phyloP scores from a whole-genome alignment of 352 stramenopile species.

The Thalassiosira ordinaria region DNA sequence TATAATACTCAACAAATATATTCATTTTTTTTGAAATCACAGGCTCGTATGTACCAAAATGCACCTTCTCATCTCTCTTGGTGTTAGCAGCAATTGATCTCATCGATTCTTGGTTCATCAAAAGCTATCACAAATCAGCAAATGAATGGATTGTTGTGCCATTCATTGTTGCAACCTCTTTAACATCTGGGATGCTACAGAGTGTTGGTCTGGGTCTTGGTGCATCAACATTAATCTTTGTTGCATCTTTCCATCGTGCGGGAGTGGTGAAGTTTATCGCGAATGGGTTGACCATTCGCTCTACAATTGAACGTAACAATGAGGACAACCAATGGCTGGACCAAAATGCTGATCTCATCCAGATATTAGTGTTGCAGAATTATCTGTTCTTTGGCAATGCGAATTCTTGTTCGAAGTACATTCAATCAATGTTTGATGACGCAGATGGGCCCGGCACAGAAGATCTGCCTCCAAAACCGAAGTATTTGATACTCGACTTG shows the following conservation, averaged over 20 bases:
- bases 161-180: conserved; percentile 65
- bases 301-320: conserved; percentile 68
- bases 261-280: conserved; percentile 79
- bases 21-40: too few species aligned
- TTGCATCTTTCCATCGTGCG: conserved; percentile 65
- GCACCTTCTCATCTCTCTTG: conserved; percentile 73
- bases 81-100: conserved; percentile 72
- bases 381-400: conserved; percentile 84
- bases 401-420: conserved; percentile 65
- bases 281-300: conserved; percentile 68
- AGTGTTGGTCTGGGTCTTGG: conserved; percentile 69
- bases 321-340: conserved; percentile 67
- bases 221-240: conserved; percentile 79
- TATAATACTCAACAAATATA: too few species aligned
- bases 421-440: conserved; percentile 71
- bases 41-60: conserved; percentile 70
- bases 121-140: conserved; percentile 69
- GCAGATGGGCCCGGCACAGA: conserved; percentile 24
- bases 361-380: conserved; percentile 74
- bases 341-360: conserved; percentile 70
- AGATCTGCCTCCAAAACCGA: conserved; percentile 59
- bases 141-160: conserved; percentile 76
- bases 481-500: conserved; percentile 74
- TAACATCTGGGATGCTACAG: conserved; percentile 63
- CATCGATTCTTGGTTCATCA: conserved; percentile 67